These are phyloP conservation scores for Priceomyces carsonii DNA, from an alignment of 805 yeast genomes.

Conservation along the genomic window DNA sequence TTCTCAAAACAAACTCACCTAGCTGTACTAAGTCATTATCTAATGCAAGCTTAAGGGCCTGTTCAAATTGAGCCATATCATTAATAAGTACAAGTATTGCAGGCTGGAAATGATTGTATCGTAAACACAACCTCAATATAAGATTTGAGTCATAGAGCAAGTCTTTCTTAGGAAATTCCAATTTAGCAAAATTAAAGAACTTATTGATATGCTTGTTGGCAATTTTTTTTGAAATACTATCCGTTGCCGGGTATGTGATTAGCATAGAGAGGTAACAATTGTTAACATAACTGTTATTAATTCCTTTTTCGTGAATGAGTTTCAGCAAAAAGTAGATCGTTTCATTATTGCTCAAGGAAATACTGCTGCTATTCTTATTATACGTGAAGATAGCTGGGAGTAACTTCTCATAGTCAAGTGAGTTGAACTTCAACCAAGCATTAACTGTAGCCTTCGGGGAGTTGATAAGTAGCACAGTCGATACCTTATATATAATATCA, in stretches of 20 bases:
- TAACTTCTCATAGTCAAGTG: slow-evolving; percentile 60
- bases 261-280: slow-evolving; percentile 71
- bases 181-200: slow-evolving; percentile 26
- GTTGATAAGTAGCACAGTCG: slow-evolving; percentile 69
- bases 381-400: slow-evolving; percentile 77
- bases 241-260: slow-evolving; percentile 40
- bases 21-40: slow-evolving; percentile 56
- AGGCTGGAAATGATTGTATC: slow-evolving; percentile 55
- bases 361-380: slow-evolving; percentile 45
- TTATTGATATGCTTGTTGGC: slow-evolving; percentile 30
- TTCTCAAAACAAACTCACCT: slow-evolving; percentile 41
- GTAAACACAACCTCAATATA: slow-evolving; percentile 70
- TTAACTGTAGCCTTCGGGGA: slow-evolving; percentile 70
- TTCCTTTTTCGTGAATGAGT: slow-evolving; percentile 42
- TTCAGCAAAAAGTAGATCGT: slow-evolving; percentile 64
- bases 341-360: slow-evolving; percentile 53
- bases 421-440: slow-evolving; percentile 66
- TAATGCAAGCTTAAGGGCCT: slow-evolving; percentile 77
- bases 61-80: slow-evolving; percentile 66
- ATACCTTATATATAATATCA: slow-evolving; percentile 57
- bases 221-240: slow-evolving; percentile 5
- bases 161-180: slow-evolving; percentile 15
- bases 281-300: slow-evolving; percentile 51
- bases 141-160: slow-evolving; percentile 65
- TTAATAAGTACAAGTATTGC: slow-evolving; percentile 75